These are phyloP conservation scores for Termitomyces sp. DNA, from an alignment of 768 basidiomycete species.

Conservation along the genomic window DNA sequence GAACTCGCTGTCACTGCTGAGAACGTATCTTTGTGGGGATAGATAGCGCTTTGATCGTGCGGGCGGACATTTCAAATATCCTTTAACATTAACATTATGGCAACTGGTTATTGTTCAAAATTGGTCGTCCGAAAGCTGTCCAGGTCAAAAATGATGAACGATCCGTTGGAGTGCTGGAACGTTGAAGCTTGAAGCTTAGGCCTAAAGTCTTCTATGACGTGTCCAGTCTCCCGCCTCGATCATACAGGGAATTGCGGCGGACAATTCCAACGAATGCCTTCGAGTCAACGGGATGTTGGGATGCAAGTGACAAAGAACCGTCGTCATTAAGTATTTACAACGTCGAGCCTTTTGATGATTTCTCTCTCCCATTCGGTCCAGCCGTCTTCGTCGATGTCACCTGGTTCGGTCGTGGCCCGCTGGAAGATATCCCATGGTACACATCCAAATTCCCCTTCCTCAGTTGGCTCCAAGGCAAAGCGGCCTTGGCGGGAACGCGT, in stretches of 20 bases:
- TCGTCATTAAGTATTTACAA: slow-evolving; percentile 33
- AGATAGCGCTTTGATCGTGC: background rate
- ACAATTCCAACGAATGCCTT: background rate
- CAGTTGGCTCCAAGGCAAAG: slow-evolving; percentile 48
- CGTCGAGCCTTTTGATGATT: slow-evolving; percentile 61
- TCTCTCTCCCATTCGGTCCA: slow-evolving; percentile 80
- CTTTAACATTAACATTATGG: background rate
- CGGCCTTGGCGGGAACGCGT: slow-evolving; percentile 86
- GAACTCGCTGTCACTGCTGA: background rate
- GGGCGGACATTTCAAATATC: background rate
- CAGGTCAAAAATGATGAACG: background rate
- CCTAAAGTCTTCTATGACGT: background rate
- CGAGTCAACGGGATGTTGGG: background rate
- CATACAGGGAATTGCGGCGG: no score
- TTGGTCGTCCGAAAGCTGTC: background rate
- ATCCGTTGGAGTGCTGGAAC: background rate
- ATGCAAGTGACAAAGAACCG: background rate
- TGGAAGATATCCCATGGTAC: slow-evolving; percentile 73
- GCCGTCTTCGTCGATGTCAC: slow-evolving; percentile 60
- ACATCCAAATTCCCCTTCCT: slow-evolving; percentile 53
- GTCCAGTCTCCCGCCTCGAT: background rate
- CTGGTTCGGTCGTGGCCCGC: slow-evolving; percentile 46
- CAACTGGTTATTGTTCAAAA: background rate
- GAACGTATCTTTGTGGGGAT: background rate
- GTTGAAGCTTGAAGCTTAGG: background rate